Evolutionary conservation across 1,284 basidiomycete genomes (phyloP).

Genomic region (Rhodotorula glutinis): DNA sequence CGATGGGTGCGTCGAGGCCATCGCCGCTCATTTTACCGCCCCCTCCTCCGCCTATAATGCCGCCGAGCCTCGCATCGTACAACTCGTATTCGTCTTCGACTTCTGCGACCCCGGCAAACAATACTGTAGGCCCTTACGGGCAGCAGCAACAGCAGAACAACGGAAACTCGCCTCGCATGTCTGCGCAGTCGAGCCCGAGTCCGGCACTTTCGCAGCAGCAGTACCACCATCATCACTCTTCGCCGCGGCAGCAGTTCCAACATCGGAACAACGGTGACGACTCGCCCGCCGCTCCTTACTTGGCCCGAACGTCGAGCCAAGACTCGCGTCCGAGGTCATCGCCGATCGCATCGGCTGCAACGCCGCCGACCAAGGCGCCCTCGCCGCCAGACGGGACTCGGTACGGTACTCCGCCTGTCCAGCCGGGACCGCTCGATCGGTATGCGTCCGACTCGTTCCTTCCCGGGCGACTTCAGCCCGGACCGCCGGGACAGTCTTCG

Average conservation of each 20-base stretch:
- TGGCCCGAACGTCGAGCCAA: background rate
- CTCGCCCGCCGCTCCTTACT: background rate
- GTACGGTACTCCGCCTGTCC: background rate
- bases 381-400: background rate
- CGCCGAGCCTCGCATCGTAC: background rate
- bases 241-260: background rate
- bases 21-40: conserved; percentile 5
- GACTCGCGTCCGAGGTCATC: conserved; percentile 1
- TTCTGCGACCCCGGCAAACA: background rate
- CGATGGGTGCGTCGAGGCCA: background rate
- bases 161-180: background rate
- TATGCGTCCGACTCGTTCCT: background rate
- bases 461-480: background rate
- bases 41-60: background rate
- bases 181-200: background rate
- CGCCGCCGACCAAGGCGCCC: background rate
- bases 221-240: too few relatives aligned
- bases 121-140: too few relatives aligned
- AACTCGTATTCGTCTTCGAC: background rate
- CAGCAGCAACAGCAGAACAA: too few relatives aligned
- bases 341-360: background rate
- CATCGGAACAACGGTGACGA: background rate
- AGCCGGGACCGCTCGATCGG: background rate
- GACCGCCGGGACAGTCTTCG: background rate
- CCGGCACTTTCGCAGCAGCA: background rate